These are phyloP conservation scores for Penicillium samsonianum DNA, from an alignment of 495 filamentous ascomycete genomes.

Conservation along the genomic window DNA sequence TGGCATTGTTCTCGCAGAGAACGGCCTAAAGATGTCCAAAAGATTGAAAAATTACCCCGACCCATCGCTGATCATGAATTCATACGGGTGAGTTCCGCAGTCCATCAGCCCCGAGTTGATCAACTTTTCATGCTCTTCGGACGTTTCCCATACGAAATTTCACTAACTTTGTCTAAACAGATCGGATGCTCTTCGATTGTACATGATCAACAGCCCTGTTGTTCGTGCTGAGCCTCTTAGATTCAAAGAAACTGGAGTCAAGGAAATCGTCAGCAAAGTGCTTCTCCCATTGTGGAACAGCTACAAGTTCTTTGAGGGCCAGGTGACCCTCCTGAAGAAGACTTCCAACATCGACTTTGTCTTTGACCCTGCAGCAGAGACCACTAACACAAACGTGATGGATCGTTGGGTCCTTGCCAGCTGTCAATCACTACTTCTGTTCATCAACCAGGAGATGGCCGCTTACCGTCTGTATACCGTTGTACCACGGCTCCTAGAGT, in stretches of 20 bases:
- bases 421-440: slow-evolving; percentile 88
- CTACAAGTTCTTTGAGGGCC: slow-evolving; percentile 97
- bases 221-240: slow-evolving; percentile 88
- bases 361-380: slow-evolving; percentile 74
- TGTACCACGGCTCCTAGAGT: slow-evolving; percentile 79
- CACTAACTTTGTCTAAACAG: background rate
- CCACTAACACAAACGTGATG: slow-evolving; percentile 87
- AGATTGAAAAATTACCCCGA: slow-evolving; percentile 95
- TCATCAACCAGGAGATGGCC: slow-evolving; percentile 94
- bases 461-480: slow-evolving; percentile 93
- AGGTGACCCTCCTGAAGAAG: slow-evolving; percentile 91
- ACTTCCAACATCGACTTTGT: slow-evolving; percentile 73
- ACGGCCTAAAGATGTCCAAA: slow-evolving; percentile 99
- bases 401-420: slow-evolving; percentile 94
- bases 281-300: slow-evolving; percentile 95
- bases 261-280: slow-evolving; percentile 94
- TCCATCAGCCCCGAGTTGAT: background rate
- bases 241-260: slow-evolving; percentile 92
- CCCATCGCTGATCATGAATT: slow-evolving; percentile 77
- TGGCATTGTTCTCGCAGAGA: slow-evolving; percentile 91
- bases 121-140: background rate
- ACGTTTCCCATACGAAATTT: background rate
- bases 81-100: slow-evolving; percentile 60
- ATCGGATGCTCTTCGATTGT: slow-evolving; percentile 89
- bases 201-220: slow-evolving; percentile 96